Evolutionary conservation across 208 protist genomes (phyloP).

Genomic region (Leishmania braziliensis): DNA sequence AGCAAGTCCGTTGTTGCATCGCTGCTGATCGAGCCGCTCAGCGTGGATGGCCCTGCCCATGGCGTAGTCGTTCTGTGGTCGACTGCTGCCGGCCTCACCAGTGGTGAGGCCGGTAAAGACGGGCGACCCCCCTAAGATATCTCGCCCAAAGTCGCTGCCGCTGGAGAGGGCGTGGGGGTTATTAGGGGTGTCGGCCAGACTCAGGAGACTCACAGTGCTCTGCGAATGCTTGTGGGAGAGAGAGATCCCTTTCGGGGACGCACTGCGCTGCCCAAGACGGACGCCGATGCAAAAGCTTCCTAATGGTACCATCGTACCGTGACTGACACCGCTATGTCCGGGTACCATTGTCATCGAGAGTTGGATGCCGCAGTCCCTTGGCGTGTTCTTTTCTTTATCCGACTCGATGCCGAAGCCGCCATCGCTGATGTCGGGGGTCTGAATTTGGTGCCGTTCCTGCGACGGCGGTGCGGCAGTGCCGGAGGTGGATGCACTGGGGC

Average conservation of each 20-base stretch:
- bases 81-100: background rate
- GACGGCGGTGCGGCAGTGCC: background rate
- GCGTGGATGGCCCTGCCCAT: background rate
- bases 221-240: background rate
- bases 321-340: background rate
- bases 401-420: slow-evolving; percentile 19
- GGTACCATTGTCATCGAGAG: background rate
- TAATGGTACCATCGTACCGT: background rate
- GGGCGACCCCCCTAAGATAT: slow-evolving; percentile 3
- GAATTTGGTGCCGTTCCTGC: background rate
- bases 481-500: background rate
- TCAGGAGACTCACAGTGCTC: slow-evolving; percentile 15
- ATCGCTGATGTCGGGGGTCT: background rate
- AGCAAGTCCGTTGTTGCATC: slow-evolving; percentile 32
- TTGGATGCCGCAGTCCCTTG: background rate
- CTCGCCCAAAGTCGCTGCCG: slow-evolving; percentile 15
- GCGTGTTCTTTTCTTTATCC: background rate
- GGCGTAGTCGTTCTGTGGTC: slow-evolving; percentile 4
- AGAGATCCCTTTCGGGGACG: slow-evolving; percentile 1
- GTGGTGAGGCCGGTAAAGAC: slow-evolving; percentile 12
- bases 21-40: slow-evolving; percentile 7
- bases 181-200: slow-evolving; percentile 1
- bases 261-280: background rate
- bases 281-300: background rate
- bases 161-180: slow-evolving; percentile 6